Conservation (phyloP, 75 land plant species). For the Larix kaempferi region DNA sequence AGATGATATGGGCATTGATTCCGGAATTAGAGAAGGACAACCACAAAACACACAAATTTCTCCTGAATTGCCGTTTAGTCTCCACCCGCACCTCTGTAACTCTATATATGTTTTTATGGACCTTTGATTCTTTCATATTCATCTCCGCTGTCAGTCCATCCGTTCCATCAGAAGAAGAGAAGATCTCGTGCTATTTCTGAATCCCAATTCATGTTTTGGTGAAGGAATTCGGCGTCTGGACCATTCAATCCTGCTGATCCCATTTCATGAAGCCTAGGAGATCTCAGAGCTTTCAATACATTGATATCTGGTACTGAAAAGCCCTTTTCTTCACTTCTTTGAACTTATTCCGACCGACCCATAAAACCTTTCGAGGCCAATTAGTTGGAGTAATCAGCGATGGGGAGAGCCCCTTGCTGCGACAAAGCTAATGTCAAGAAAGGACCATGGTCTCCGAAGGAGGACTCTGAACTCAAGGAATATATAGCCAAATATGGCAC, state of each 20-base stretch:
- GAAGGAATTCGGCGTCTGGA: not conserved
- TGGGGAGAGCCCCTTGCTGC: constrained; percentile 69
- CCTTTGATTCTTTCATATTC: too few relatives aligned
- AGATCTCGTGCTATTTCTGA: not conserved
- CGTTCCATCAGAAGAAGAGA: too few relatives aligned
- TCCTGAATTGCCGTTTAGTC: too few relatives aligned
- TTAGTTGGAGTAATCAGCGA: constrained; percentile 2
- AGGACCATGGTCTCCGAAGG: constrained; percentile 55
- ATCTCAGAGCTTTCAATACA: not conserved
- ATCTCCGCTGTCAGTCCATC: too few relatives aligned
- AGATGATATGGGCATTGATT: too few relatives aligned
- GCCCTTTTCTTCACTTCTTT: too few relatives aligned
- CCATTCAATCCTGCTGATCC: not conserved
- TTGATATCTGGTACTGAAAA: not conserved
- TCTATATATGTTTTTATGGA: too few relatives aligned
- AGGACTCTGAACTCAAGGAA: constrained; percentile 33
- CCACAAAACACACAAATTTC: too few relatives aligned
- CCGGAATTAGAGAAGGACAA: too few relatives aligned
- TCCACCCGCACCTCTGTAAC: too few relatives aligned
- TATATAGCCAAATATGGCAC: constrained; percentile 44
- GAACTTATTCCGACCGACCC: not conserved
- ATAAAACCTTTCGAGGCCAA: too few relatives aligned
- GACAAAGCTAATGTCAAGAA: constrained; percentile 56
- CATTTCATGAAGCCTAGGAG: not conserved
- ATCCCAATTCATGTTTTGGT: too few relatives aligned